phyloP scores from a whole-genome alignment of 1,284 basidiomycete species.

The Cryptococcus sp. region DNA sequence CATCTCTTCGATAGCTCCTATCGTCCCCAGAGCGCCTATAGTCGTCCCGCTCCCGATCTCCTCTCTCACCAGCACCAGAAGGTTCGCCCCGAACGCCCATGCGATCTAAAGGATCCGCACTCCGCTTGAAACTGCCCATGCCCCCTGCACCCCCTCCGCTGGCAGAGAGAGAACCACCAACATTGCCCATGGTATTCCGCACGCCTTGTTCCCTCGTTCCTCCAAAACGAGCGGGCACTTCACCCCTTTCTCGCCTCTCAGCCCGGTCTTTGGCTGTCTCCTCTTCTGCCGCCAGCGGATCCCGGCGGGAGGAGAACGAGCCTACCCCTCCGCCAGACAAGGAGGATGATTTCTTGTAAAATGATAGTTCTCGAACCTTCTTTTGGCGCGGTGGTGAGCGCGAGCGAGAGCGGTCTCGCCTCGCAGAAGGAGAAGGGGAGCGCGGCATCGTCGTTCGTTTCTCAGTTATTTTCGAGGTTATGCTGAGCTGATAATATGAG shows the following conservation, averaged over 20 bases:
- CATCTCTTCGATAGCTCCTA: conserved; percentile 9
- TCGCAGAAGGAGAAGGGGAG: conserved; percentile 30
- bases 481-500: no score
- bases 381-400: conserved; percentile 26
- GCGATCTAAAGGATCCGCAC: conserved; percentile 43
- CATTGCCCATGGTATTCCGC: conserved; percentile 47
- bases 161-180: conserved; percentile 14
- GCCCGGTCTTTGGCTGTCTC: conserved; percentile 43
- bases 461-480: neutral
- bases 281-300: conserved; percentile 36
- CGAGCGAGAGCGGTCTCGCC: conserved; percentile 21
- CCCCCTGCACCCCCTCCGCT: conserved; percentile 17
- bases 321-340: conserved; percentile 9
- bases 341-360: conserved; percentile 51
- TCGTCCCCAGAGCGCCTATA: conserved; percentile 18
- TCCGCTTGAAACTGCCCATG: conserved; percentile 40
- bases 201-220: conserved; percentile 49
- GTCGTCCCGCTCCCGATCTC: conserved; percentile 7
- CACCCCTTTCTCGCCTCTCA: conserved; percentile 41
- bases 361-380: conserved; percentile 50
- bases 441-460: conserved; percentile 32
- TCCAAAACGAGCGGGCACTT: conserved; percentile 47
- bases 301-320: conserved; percentile 34
- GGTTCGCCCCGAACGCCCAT: conserved; percentile 27
- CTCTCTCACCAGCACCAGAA: conserved; percentile 4